Conservation (phyloP, 2,329 filamentous ascomycete species). For the Mycocentrospora acerina region DNA sequence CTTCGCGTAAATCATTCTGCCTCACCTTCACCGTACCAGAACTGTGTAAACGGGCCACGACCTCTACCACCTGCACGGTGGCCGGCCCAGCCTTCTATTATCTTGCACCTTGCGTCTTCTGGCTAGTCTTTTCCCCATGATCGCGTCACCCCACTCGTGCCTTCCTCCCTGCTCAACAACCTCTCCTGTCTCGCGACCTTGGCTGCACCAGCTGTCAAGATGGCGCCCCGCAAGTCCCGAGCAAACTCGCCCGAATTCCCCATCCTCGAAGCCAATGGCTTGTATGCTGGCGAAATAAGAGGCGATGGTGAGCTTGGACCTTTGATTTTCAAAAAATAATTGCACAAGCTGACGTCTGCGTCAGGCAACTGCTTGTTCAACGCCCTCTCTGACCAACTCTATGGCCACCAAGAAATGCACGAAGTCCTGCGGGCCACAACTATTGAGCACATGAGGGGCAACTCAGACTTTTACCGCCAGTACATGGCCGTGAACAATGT, state of each 20-base stretch:
- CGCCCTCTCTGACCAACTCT: slow-evolving; percentile 67
- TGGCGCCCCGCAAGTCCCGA: slow-evolving; percentile 34
- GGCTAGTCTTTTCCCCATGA: slow-evolving; percentile 26
- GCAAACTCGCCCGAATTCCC: slow-evolving; percentile 52
- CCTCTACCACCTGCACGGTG: slow-evolving; percentile 27
- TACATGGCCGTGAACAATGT: slow-evolving; percentile 61
- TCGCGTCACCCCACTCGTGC: slow-evolving; percentile 26
- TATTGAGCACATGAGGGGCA: slow-evolving; percentile 62
- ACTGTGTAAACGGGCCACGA: slow-evolving; percentile 12
- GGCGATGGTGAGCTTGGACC: slow-evolving; percentile 60
- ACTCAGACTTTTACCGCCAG: slow-evolving; percentile 63
- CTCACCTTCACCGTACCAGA: too few relatives aligned
- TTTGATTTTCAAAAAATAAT: slow-evolving; percentile 4
- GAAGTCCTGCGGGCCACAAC: slow-evolving; percentile 59
- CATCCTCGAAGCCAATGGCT: slow-evolving; percentile 56
- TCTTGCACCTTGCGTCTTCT: slow-evolving; percentile 7
- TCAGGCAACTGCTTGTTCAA: slow-evolving; percentile 71
- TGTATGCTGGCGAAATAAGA: slow-evolving; percentile 60
- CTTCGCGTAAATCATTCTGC: slow-evolving; percentile 21
- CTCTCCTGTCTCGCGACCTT: slow-evolving; percentile 36
- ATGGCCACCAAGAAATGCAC: slow-evolving; percentile 60
- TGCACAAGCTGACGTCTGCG: slow-evolving; percentile 20
- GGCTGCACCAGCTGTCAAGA: slow-evolving; percentile 27
- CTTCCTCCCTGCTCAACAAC: slow-evolving; percentile 28
- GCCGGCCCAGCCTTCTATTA: slow-evolving; percentile 18